Evolutionary conservation across 164 flowering plant species (phyloP).

Genomic region (Pachysandra terminalis): DNA sequence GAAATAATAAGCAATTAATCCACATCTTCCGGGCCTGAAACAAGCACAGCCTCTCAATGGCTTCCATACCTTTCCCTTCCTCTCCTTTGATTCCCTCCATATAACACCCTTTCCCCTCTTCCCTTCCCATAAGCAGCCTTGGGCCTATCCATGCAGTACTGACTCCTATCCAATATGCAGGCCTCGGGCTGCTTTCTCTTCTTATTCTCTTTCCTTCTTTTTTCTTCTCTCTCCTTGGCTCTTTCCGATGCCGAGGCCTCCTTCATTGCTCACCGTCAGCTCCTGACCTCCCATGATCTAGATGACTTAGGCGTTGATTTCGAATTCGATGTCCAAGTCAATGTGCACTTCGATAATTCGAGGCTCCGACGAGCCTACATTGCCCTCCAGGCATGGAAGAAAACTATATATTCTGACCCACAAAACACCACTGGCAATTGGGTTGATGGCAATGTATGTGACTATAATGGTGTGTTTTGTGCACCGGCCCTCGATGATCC

Average conservation of each 20-base stretch:
- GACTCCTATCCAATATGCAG: conserved; percentile 12
- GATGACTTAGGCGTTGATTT: conserved; percentile 12
- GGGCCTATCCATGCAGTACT: neutral
- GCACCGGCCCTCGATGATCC: conserved; percentile 55
- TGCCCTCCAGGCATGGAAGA: conserved; percentile 33
- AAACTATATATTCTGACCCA: conserved; percentile 31
- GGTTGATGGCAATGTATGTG: conserved; percentile 31
- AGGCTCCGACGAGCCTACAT: conserved; percentile 28
- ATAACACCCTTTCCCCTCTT: neutral
- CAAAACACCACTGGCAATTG: conserved; percentile 25
- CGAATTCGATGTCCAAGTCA: conserved; percentile 14
- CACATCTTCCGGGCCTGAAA: neutral
- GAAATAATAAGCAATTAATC: neutral
- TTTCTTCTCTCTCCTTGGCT: neutral
- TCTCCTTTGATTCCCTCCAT: neutral
- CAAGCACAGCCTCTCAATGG: neutral
- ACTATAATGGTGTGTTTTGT: conserved; percentile 43
- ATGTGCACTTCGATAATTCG: conserved; percentile 15
- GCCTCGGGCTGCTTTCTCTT: conserved; percentile 22
- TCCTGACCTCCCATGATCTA: conserved; percentile 9
- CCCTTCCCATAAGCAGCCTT: neutral
- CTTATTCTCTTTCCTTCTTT: conserved; percentile 1
- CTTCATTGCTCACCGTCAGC: conserved; percentile 19
- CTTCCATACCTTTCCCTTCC: neutral
- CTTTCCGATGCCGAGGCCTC: conserved; percentile 17